Conservation (phyloP, 23 red algal species). For the Gracilaria domingensis region DNA sequence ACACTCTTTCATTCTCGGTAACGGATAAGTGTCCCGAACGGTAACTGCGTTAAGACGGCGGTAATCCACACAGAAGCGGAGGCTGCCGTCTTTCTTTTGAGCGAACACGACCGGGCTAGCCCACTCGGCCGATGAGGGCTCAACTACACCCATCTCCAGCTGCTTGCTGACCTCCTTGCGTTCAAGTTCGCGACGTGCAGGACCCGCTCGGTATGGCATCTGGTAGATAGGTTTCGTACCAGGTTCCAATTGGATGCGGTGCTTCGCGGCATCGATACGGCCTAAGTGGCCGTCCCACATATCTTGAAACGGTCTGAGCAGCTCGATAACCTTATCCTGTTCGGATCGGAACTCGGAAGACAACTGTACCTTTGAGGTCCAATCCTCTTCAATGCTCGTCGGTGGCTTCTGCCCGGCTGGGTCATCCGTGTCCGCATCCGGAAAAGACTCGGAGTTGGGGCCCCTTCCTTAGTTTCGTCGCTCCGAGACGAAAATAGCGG, state of each 20-base stretch:
- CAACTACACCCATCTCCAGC: background rate
- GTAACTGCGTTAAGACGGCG: background rate
- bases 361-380: background rate
- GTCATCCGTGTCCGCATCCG: background rate
- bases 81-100: background rate
- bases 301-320: no score
- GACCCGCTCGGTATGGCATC: no score
- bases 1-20: conserved; percentile 36
- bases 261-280: no score
- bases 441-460: background rate
- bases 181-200: no score
- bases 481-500: background rate
- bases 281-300: no score
- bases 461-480: conserved; percentile 8
- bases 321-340: background rate
- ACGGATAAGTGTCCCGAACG: conserved; percentile 14
- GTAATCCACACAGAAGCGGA: conserved; percentile 15
- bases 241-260: no score
- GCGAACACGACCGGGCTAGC: background rate
- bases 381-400: background rate
- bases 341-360: background rate
- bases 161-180: background rate
- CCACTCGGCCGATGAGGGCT: background rate
- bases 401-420: background rate
- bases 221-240: no score